Base-by-base conservation (phyloP, 768 basidiomycete species). In the Tylopilus plumbeoviolaceoides region DNA sequence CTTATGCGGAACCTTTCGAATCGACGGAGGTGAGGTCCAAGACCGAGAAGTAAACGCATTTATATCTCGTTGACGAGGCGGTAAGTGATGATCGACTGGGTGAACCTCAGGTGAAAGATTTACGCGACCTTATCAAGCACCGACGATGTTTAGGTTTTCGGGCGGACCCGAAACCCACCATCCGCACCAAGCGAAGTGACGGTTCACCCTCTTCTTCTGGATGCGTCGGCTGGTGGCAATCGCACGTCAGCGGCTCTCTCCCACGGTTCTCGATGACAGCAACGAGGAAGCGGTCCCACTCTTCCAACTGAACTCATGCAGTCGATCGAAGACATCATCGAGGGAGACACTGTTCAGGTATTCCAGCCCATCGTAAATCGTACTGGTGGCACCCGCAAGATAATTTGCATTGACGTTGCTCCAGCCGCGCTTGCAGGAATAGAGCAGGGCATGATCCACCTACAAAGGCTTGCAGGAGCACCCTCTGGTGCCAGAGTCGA, bases 331-430 rank as follows among this genome's bases (percentile, higher is more conserved):
- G 83, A 87, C 53, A 81, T 92, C 49, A 82, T 95, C 50, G 89
- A 89, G 0, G 83, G 83, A 10, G 87, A 89, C 23, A 88, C 89
- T 8, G 77, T 87, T 17, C 91, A 94, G 61, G 74, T 94, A 27
- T 80, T 97, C 60, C 88, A 94, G 50, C 87, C 91, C 44, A 78
- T 95, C 43, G 80, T 95, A 59, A 75, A 80, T 45, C 82, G 82
- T 46, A 74, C 81, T 23, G 78, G 76, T 40, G 78, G 75, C 30
- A 76, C 71, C 21, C 71, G 79, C 6, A 88, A 90, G 59, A 80
- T 84, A 15, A 85, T 94, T 62, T 82, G 86, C 38, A 78, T 95
- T 33, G 89, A 91, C 61, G 79, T 92, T 31, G 82, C 87, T 40
- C 76, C 84, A 5, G 82, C 81, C 40, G 73, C 82, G 17, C 70